Percentiles rank a stretch among this genome's conserved stretches.
phyloP scores from a whole-genome alignment of 2,329 filamentous ascomycete genomes.

The Pseudopyricularia javanii region DNA sequence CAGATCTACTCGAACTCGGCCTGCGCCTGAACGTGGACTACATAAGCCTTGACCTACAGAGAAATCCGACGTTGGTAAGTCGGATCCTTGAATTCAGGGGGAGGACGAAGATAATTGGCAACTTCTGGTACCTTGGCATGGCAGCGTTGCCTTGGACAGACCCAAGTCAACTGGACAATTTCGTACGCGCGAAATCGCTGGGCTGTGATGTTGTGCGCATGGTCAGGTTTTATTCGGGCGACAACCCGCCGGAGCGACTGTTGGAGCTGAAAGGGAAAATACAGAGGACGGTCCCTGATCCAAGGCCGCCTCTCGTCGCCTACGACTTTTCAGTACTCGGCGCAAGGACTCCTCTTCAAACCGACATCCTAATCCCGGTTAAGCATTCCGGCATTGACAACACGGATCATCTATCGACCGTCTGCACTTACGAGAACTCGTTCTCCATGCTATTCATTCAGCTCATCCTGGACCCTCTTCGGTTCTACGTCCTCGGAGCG shows the following conservation, averaged over 20 bases:
- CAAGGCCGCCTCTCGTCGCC: conserved; percentile 35
- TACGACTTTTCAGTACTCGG: conserved; percentile 33
- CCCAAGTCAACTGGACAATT: conserved; percentile 36
- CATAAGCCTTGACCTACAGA: conserved; percentile 48
- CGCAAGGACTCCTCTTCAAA: conserved; percentile 24
- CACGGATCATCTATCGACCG: conserved; percentile 29
- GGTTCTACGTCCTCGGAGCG: conserved; percentile 57
- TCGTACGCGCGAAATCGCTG: conserved; percentile 37
- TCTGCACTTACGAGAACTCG: conserved; percentile 42
- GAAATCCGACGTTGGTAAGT: conserved; percentile 33
- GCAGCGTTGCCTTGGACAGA: conserved; percentile 42
- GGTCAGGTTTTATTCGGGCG: conserved; percentile 42
- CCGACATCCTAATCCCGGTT: conserved; percentile 40
- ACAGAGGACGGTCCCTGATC: conserved; percentile 24
- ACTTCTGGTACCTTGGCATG: conserved; percentile 34
- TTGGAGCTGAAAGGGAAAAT: conserved; percentile 38
- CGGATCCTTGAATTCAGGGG: conserved; percentile 40
- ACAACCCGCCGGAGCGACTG: conserved; percentile 36
- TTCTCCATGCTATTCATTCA: conserved; percentile 48
- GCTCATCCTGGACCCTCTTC: conserved; percentile 50
- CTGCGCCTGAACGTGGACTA: conserved; percentile 56
- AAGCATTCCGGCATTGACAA: conserved; percentile 29
- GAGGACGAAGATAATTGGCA: conserved; percentile 48
- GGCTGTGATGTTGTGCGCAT: conserved; percentile 53
- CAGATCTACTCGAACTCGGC: conserved; percentile 48